Percentiles rank a stretch among this genome's conserved stretches.
phyloP scores from a whole-genome alignment of 2,329 filamentous ascomycete genomes.

The Phialemoniopsis sp. region DNA sequence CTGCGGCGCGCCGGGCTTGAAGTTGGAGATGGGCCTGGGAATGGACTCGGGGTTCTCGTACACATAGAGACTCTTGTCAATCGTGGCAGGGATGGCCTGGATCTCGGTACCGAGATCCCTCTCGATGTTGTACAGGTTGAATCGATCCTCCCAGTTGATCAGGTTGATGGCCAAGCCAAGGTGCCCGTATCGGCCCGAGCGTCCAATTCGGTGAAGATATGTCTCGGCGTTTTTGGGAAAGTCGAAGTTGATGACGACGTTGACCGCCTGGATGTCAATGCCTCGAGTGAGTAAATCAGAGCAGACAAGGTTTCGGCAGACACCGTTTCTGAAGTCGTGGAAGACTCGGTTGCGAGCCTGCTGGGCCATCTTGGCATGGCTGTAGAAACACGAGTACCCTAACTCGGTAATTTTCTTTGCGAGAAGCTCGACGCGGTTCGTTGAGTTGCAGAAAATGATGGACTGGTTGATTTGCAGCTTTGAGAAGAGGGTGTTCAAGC shows the following conservation, averaged over 20 bases:
- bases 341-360: conserved; percentile 97
- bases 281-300: conserved; percentile 96
- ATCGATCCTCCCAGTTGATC: conserved; percentile 99
- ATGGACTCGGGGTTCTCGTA: conserved; percentile 96
- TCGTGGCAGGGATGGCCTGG: conserved; percentile 86
- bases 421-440: conserved; percentile 92
- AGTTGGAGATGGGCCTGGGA: conserved; percentile 68
- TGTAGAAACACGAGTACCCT: conserved; percentile 99
- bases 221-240: conserved; percentile 99
- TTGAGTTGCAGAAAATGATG: conserved; percentile 99
- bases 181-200: conserved; percentile 95
- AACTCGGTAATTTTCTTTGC: conserved; percentile 99
- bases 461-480: conserved; percentile 99
- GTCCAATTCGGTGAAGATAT: conserved; percentile 96
- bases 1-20: conserved; percentile 23
- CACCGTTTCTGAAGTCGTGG: conserved; percentile 97
- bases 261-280: conserved; percentile 99
- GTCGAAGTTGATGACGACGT: conserved; percentile 99
- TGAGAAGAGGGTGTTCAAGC: conserved; percentile 96
- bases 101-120: conserved; percentile 97
- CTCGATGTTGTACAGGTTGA: conserved; percentile 98
- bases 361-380: conserved; percentile 96
- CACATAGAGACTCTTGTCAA: conserved; percentile 97
- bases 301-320: conserved; percentile 96
- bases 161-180: conserved; percentile 96